Evolutionary conservation across 805 yeast species (phyloP).

Genomic region (Cyberlindnera xylosilytica): DNA sequence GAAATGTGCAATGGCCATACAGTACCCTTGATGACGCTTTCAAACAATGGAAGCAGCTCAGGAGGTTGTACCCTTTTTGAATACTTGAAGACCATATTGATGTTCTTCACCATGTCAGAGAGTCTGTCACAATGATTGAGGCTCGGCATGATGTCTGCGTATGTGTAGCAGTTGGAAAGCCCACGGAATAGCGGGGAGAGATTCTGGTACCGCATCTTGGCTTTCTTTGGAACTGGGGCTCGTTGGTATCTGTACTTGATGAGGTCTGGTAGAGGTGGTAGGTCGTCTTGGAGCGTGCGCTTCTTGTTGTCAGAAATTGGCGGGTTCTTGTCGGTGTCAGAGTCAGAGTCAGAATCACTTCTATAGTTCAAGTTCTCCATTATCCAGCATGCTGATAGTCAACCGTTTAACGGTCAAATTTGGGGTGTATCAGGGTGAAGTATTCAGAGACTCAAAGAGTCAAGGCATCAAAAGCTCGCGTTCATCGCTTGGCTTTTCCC

Average conservation of each 20-base stretch:
- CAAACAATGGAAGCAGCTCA: slow-evolving; percentile 8
- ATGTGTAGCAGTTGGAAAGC: slow-evolving; percentile 8
- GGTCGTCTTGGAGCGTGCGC: background rate
- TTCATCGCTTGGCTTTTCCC: too few species aligned
- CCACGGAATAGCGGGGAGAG: slow-evolving; percentile 5
- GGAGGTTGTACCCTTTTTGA: slow-evolving; percentile 6
- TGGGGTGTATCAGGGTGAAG: too few species aligned
- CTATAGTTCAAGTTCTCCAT: slow-evolving; percentile 1
- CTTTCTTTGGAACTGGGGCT: background rate
- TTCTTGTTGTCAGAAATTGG: background rate
- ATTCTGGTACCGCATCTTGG: slow-evolving; percentile 5
- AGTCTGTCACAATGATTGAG: slow-evolving; percentile 1
- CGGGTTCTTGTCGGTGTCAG: slow-evolving; percentile 2
- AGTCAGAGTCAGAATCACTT: slow-evolving; percentile 4
- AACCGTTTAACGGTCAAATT: too few species aligned
- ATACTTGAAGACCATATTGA: slow-evolving; percentile 15
- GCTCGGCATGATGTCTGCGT: slow-evolving; percentile 10
- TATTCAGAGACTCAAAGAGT: too few species aligned
- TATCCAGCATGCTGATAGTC: background rate
- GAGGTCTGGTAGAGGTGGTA: slow-evolving; percentile 16
- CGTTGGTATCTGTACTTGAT: slow-evolving; percentile 5
- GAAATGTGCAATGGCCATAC: slow-evolving; percentile 17
- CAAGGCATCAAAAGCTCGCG: too few species aligned
- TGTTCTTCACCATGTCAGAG: background rate
- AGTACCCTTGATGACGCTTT: slow-evolving; percentile 4